Evolutionary conservation across 2,329 filamentous ascomycete genomes (phyloP).

Genomic region (Aspergillus sp.): DNA sequence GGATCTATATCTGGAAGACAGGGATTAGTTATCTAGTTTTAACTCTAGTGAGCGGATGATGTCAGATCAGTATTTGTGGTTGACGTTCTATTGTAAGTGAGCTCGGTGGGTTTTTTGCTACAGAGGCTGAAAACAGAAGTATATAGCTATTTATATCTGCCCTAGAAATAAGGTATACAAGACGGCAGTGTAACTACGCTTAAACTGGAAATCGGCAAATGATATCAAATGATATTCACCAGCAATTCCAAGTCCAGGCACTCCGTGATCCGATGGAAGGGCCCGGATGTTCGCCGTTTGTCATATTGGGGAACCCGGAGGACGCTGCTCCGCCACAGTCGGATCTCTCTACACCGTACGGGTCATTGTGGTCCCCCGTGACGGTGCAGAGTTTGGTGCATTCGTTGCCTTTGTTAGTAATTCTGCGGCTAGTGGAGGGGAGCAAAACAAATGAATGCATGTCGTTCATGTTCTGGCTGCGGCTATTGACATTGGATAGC

Average conservation of each 20-base stretch:
- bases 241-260: not conserved
- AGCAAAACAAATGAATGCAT: not conserved
- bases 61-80: not conserved
- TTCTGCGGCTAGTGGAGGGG: not conserved
- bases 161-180: not conserved
- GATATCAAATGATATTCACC: not conserved
- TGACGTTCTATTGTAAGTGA: not conserved
- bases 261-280: not conserved
- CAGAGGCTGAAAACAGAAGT: not conserved
- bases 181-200: not conserved
- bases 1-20: not conserved
- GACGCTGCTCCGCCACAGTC: conserved; percentile 7
- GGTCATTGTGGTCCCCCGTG: conserved; percentile 1
- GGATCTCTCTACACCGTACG: not conserved
- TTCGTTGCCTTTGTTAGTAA: not conserved
- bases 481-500: not conserved
- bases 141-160: not conserved
- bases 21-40: not conserved
- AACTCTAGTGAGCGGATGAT: not conserved
- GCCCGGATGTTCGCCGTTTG: conserved; percentile 1
- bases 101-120: not conserved
- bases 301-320: conserved; percentile 5
- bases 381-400: conserved; percentile 3
- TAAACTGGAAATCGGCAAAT: not conserved
- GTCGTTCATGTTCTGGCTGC: not conserved